Evolutionary conservation across 768 basidiomycete species (phyloP), one percentile per base, ranked within the genome.

Genomic region (Phlebiopsis gigantea): DNA sequence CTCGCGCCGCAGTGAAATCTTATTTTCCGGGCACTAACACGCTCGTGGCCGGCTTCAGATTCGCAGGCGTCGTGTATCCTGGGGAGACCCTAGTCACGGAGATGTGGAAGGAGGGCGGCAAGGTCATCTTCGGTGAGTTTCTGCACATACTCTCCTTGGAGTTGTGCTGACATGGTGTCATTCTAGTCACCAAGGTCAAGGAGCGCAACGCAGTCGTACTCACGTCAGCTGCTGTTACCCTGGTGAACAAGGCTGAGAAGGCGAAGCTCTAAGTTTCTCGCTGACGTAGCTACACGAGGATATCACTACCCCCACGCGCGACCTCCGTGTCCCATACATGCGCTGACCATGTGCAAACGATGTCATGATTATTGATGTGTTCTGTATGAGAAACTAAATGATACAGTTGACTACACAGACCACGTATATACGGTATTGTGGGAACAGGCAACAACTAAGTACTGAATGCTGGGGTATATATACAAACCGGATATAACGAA

Each of bases 41-140:
- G 25, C 41, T 48, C 56, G 22, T 21, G 30, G 45, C 55, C 24
- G 60, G 22, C 22, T 25, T n/a, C 59, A 89, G 89, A 30, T 96
- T 98, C 71, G 83, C 88, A 0, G 93, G 93, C 2, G 84, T 92
- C 1, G 93, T 98, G 22, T 95, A 88, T 68, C 97, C 96, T 1
- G 96, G 95, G 0, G 94, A 98, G 72, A 98, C 96, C 1, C 79
- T 98, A 52, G 77, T 93, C 14, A 99, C 96, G 0, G 85, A 92
- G 69, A 98, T 98, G 96, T 99, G 97, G 97, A 97, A 94, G 69
- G 93, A 97, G 64, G 90, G 87, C 2, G 71, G 79, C 59, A 97
- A 85, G 72, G 86, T 98, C 54, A 84, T 98, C 49, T 99, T 99
- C 71, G 76, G 93, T 97, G 63, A 68, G 92, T 80, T 9, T 17